Percentiles rank a stretch among this genome's conserved stretches.
phyloP scores from a whole-genome alignment of 2,329 filamentous ascomycete species.

The Alternaria sp. region DNA sequence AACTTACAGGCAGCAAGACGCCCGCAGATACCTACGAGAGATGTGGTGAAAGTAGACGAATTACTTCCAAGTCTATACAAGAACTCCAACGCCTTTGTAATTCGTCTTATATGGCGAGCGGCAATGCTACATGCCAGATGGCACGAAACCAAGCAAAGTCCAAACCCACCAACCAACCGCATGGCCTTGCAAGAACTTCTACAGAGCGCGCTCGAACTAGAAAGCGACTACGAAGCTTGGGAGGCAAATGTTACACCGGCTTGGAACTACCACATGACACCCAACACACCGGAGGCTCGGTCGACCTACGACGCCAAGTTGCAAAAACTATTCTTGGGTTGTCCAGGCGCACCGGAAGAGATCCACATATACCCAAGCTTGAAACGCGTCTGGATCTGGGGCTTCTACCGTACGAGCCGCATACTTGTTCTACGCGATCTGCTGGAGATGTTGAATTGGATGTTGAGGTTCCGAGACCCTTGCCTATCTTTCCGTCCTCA shows the following conservation, averaged over 20 bases:
- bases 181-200: slow-evolving; percentile 28
- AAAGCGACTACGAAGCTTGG: slow-evolving; percentile 35
- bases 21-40: slow-evolving; percentile 28
- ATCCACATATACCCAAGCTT: slow-evolving; percentile 33
- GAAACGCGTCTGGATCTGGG: slow-evolving; percentile 36
- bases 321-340: slow-evolving; percentile 28
- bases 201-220: slow-evolving; percentile 31
- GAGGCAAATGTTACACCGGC: slow-evolving; percentile 22
- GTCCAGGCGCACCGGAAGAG: slow-evolving; percentile 32
- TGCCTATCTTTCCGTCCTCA: background rate
- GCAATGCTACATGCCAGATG: slow-evolving; percentile 35
- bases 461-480: slow-evolving; percentile 31
- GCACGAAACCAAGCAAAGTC: slow-evolving; percentile 32
- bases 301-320: slow-evolving; percentile 28
- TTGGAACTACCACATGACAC: slow-evolving; percentile 28
- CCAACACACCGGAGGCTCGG: slow-evolving; percentile 31
- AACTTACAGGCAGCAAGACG: slow-evolving; percentile 34
- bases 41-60: slow-evolving; percentile 18
- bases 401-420: slow-evolving; percentile 37
- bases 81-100: slow-evolving; percentile 25
- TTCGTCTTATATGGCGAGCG: slow-evolving; percentile 33
- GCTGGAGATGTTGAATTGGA: slow-evolving; percentile 41
- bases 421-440: slow-evolving; percentile 37
- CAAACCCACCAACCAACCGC: slow-evolving; percentile 22
- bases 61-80: slow-evolving; percentile 27